Evolutionary conservation across 2,329 filamentous ascomycete species (phyloP).

Genomic region (Ceratocystis diversiconidia): DNA sequence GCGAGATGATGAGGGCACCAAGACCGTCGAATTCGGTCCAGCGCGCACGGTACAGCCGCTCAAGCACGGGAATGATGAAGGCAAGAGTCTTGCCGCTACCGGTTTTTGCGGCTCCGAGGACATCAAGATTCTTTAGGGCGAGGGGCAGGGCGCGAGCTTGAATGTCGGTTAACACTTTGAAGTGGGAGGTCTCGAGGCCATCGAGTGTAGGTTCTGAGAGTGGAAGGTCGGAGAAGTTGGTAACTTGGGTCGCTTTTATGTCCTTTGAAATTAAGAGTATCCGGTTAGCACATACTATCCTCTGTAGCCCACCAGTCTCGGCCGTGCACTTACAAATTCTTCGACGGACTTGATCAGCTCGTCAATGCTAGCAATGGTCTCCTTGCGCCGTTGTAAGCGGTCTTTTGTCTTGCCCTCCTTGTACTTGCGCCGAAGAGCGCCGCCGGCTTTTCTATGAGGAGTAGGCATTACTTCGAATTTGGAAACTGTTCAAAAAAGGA

Average conservation of each 20-base stretch:
- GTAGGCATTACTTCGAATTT: slow-evolving; percentile 5
- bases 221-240: slow-evolving; percentile 69
- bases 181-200: slow-evolving; percentile 76
- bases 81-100: slow-evolving; percentile 91
- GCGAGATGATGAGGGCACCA: slow-evolving; percentile 82
- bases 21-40: slow-evolving; percentile 87
- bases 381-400: slow-evolving; percentile 25
- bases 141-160: slow-evolving; percentile 80
- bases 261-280: slow-evolving; percentile 33
- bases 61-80: slow-evolving; percentile 80
- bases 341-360: slow-evolving; percentile 28
- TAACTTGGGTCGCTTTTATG: slow-evolving; percentile 41
- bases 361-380: slow-evolving; percentile 29
- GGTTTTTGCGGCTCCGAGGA: slow-evolving; percentile 89
- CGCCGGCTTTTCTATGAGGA: slow-evolving; percentile 11
- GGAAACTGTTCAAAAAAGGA: not conserved
- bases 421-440: slow-evolving; percentile 15
- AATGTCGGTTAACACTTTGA: slow-evolving; percentile 79
- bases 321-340: slow-evolving; percentile 27
- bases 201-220: slow-evolving; percentile 66
- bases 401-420: slow-evolving; percentile 18
- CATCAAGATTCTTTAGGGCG: slow-evolving; percentile 71
- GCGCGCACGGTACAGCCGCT: slow-evolving; percentile 77
- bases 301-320: not conserved
- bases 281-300: not conserved